These are phyloP conservation scores for Hirschfeldia incana DNA, from an alignment of 345 rosid species.

Conservation along the genomic window DNA sequence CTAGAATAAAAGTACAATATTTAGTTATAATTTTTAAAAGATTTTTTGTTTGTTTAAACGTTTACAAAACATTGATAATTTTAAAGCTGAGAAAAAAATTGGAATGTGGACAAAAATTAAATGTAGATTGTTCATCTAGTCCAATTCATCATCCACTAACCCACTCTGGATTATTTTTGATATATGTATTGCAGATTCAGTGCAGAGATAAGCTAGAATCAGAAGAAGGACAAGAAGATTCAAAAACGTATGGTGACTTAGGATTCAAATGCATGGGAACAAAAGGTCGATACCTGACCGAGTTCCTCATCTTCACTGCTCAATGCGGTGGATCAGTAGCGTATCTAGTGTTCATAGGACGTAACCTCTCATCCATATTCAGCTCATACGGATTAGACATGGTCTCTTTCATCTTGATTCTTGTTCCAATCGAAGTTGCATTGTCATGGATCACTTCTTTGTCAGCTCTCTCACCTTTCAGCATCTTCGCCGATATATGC, in stretches of 20 bases:
- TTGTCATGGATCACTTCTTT: slow-evolving; percentile 78
- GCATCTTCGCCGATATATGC: slow-evolving; percentile 81
- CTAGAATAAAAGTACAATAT: no score
- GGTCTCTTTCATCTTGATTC: slow-evolving; percentile 59
- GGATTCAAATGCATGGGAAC: slow-evolving; percentile 69
- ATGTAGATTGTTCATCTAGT: no score
- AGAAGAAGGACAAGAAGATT: slow-evolving; percentile 49
- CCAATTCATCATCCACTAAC: no score
- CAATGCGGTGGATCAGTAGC: slow-evolving; percentile 92
- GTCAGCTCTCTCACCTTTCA: slow-evolving; percentile 77
- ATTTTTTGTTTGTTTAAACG: no score
- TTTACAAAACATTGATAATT: no score
- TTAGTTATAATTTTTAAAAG: no score
- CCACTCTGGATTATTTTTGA: not conserved
- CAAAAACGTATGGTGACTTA: slow-evolving; percentile 84
- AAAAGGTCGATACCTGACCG: slow-evolving; percentile 74
- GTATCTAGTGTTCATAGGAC: slow-evolving; percentile 83
- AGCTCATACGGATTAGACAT: slow-evolving; percentile 37
- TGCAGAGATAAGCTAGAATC: slow-evolving; percentile 67
- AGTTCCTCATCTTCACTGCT: slow-evolving; percentile 66
- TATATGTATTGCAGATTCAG: slow-evolving; percentile 49
- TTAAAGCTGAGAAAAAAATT: no score
- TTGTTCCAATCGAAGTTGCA: slow-evolving; percentile 70
- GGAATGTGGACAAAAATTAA: no score
- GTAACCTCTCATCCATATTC: slow-evolving; percentile 70